Conservation (phyloP, 768 basidiomycete genomes). For the Mycena epipterygia region DNA sequence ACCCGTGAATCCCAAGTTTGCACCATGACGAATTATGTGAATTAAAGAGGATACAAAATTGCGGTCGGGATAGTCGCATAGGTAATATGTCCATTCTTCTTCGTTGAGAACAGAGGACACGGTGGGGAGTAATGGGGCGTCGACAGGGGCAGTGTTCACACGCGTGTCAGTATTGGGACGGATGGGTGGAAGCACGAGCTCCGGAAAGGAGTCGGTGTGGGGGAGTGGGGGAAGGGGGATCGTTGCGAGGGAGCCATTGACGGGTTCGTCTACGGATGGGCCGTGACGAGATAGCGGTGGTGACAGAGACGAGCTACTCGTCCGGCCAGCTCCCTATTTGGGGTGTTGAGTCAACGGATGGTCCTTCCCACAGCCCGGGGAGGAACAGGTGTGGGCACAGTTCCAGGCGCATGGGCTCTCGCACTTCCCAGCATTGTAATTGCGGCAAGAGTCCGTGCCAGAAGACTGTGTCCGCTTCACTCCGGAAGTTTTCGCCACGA, state of each 20-base stretch:
- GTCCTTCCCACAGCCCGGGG: conserved; percentile 12
- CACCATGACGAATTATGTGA: too few species aligned
- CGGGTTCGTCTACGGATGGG: conserved; percentile 2
- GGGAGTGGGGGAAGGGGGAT: background rate
- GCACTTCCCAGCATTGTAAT: background rate
- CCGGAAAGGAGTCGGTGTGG: background rate
- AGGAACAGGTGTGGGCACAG: background rate
- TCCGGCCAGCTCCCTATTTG: background rate
- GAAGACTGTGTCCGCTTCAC: background rate
- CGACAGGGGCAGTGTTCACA: too few species aligned
- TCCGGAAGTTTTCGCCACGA: background rate
- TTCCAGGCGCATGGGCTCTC: background rate
- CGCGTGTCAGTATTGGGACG: too few species aligned
- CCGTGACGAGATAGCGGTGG: background rate
- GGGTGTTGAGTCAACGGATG: background rate
- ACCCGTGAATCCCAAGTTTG: too few species aligned
- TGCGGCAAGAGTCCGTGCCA: background rate
- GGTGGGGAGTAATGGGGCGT: too few species aligned
- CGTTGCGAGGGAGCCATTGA: background rate
- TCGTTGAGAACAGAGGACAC: too few species aligned
- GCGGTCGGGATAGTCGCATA: too few species aligned
- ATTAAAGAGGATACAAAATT: too few species aligned
- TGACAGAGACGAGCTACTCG: conserved; percentile 4
- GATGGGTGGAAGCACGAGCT: background rate
- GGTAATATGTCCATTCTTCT: too few species aligned